These are phyloP conservation scores for Phytophthora agathidicida DNA, from an alignment of 352 stramenopile species.

Conservation along the genomic window DNA sequence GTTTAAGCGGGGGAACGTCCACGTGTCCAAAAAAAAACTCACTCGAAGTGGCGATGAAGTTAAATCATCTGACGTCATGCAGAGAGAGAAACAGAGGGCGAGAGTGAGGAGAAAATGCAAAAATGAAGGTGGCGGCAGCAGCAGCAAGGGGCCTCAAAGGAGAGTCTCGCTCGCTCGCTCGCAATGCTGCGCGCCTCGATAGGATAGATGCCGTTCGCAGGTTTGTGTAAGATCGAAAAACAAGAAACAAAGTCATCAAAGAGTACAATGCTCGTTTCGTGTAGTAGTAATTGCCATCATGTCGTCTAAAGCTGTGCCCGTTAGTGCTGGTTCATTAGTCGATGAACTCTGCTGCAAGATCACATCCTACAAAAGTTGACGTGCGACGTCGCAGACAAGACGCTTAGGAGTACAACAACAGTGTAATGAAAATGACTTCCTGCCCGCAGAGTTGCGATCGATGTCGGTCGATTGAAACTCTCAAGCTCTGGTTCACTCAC, in stretches of 20 bases:
- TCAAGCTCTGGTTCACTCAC: no score
- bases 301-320: no score
- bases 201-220: conserved; percentile 42
- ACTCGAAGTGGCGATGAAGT: conserved; percentile 26
- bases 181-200: conserved; percentile 41
- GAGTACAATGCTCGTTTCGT: no score
- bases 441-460: no score
- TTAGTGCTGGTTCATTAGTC: no score
- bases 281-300: no score
- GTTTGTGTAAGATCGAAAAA: conserved; percentile 40
- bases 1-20: conserved; percentile 32
- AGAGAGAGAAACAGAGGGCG: conserved; percentile 18
- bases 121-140: conserved; percentile 29
- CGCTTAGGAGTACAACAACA: no score
- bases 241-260: conserved; percentile 33
- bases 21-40: conserved; percentile 19
- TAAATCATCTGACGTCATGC: conserved; percentile 27
- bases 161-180: conserved; percentile 23
- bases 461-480: no score
- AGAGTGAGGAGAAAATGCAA: conserved; percentile 20
- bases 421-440: no score
- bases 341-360: no score
- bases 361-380: no score
- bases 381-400: no score
- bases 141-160: conserved; percentile 17